A percentile compares a stretch with the other conserved stretches of the same genome.
Evolutionary conservation across 257 asterid genomes (phyloP).

Genomic region (Salvia hispanica): DNA sequence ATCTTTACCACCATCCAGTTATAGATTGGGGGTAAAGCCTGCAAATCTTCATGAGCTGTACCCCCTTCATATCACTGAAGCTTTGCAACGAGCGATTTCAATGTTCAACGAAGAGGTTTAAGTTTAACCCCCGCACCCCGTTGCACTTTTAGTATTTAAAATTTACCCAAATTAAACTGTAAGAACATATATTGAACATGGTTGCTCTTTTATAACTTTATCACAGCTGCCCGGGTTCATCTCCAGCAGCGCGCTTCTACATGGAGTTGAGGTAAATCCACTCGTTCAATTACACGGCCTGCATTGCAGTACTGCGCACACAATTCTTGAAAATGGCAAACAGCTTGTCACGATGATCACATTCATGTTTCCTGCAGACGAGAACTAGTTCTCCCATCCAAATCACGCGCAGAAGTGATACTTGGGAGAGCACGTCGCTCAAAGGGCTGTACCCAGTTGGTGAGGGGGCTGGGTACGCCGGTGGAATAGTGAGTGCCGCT

Average conservation of each 20-base stretch:
- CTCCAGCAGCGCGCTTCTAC: slow-evolving; percentile 76
- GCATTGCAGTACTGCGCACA: background rate
- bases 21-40: slow-evolving; percentile 84
- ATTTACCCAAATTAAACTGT: background rate
- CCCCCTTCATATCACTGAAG: slow-evolving; percentile 66
- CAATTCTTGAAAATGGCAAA: background rate
- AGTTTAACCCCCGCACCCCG: slow-evolving; percentile 37
- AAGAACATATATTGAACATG: background rate
- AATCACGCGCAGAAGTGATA: slow-evolving; percentile 61
- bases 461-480: slow-evolving; percentile 96
- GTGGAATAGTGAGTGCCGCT: slow-evolving; percentile 94
- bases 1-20: slow-evolving; percentile 82
- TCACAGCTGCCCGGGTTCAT: slow-evolving; percentile 82
- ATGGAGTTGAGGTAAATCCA: slow-evolving; percentile 81
- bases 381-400: slow-evolving; percentile 94
- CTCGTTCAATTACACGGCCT: background rate
- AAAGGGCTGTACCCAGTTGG: slow-evolving; percentile 92
- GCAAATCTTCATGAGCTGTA: slow-evolving; percentile 79
- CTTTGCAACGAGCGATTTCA: slow-evolving; percentile 71
- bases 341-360: background rate
- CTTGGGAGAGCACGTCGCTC: slow-evolving; percentile 75
- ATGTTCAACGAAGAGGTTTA: slow-evolving; percentile 78
- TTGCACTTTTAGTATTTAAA: slow-evolving; percentile 6
- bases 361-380: slow-evolving; percentile 45
- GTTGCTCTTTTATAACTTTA: slow-evolving; percentile 19